Conservation (phyloP, 257 asterid species). For the Solanum chmielewskii region DNA sequence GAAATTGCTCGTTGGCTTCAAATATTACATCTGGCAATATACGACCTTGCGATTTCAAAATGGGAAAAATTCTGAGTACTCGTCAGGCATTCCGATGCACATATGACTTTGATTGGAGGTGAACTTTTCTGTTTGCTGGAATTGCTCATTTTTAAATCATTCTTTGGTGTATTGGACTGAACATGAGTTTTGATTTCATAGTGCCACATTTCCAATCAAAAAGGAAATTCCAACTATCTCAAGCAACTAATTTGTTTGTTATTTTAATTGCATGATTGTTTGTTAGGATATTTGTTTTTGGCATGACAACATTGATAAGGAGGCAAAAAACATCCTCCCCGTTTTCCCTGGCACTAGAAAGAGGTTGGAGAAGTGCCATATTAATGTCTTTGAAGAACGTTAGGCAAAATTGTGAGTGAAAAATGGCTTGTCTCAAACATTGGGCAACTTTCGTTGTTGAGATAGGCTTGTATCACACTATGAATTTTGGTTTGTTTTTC, state of each 20-base stretch:
- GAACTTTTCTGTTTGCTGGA: constrained; percentile 2
- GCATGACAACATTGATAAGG: not conserved
- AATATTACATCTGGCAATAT: constrained; percentile 59
- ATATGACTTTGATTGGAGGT: constrained; percentile 73
- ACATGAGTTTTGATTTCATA: not conserved
- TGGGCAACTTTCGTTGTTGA: not conserved
- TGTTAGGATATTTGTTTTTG: not conserved
- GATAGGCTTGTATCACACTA: not conserved
- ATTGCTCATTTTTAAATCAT: constrained; percentile 3
- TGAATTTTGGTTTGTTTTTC: not conserved
- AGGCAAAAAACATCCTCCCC: not conserved
- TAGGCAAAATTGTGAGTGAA: not conserved
- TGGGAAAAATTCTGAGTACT: constrained; percentile 74
- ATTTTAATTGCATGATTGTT: not conserved
- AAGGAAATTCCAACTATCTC: not conserved
- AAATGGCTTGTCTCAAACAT: not conserved
- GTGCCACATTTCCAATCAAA: not conserved
- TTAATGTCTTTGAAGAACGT: not conserved
- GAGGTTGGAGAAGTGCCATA: not conserved
- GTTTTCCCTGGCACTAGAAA: not conserved
- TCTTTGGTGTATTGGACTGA: not conserved
- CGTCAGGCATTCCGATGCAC: constrained; percentile 78
- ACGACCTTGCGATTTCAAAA: constrained; percentile 89
- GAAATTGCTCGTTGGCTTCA: constrained; percentile 67
- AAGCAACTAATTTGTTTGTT: not conserved